A percentile compares a stretch with the other conserved stretches of the same genome.
Evolutionary conservation across 176 grass and related monocot genomes (phyloP).

Genomic region (Miscanthus lutarioriparius): DNA sequence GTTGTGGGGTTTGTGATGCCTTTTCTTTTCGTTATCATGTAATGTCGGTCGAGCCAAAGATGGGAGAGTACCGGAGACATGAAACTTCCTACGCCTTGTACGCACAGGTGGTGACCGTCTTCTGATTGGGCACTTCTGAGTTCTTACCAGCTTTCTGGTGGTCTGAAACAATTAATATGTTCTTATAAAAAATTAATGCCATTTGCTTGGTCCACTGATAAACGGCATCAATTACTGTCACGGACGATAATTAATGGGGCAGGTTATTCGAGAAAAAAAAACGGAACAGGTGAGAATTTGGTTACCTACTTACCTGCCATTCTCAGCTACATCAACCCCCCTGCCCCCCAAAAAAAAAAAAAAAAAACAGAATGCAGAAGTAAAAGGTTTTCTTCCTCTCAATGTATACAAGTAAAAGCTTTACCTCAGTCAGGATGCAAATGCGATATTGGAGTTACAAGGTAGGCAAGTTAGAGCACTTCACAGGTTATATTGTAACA

Average conservation of each 20-base stretch:
- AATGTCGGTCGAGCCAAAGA: neutral
- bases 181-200: neutral
- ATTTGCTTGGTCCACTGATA: neutral
- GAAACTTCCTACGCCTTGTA: neutral
- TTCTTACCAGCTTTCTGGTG: neutral
- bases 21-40: constrained; percentile 3
- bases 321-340: neutral
- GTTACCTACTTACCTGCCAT: neutral
- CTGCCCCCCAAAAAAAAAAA: neutral
- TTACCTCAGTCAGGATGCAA: neutral
- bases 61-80: constrained; percentile 14
- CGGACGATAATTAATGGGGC: neutral
- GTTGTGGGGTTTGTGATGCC: neutral
- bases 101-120: neutral
- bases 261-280: neutral
- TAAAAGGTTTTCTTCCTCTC: neutral
- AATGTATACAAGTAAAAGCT: neutral
- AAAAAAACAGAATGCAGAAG: neutral
- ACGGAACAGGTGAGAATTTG: neutral
- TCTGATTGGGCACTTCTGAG: neutral
- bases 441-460: neutral
- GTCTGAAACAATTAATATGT: neutral
- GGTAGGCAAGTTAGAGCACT: neutral
- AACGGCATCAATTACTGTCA: neutral
- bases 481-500: neutral